Conservation (phyloP, 164 flowering plant species). For the Liquidambar formosana region DNA sequence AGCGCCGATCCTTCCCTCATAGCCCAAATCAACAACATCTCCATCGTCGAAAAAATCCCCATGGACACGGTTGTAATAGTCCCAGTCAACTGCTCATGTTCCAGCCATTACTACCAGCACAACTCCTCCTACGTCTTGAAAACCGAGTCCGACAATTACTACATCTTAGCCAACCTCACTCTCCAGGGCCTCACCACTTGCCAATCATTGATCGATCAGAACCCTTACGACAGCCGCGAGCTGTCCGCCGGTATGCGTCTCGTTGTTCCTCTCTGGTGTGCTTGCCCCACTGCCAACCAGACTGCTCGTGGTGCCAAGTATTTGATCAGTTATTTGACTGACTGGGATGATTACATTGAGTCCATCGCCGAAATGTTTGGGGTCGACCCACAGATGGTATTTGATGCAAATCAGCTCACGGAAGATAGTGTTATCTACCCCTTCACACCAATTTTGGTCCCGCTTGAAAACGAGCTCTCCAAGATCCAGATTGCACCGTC, state of each 20-base stretch:
- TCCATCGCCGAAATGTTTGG: constrained; percentile 38
- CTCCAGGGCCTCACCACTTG: constrained; percentile 71
- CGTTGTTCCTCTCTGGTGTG: constrained; percentile 61
- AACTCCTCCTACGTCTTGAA: no score
- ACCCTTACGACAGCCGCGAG: constrained; percentile 21
- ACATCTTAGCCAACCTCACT: constrained; percentile 34
- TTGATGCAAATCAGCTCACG: constrained; percentile 24
- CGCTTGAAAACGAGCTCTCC: constrained; percentile 38
- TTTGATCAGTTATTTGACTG: constrained; percentile 45
- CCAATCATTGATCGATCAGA: constrained; percentile 54
- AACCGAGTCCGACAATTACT: constrained; percentile 24
- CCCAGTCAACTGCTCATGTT: no score
- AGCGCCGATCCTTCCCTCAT: no score
- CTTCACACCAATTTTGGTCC: constrained; percentile 57
- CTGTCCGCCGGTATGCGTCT: constrained; percentile 27
- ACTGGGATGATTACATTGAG: constrained; percentile 28
- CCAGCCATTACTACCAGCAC: constrained; percentile 26
- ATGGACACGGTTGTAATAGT: no score
- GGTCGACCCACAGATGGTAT: constrained; percentile 26
- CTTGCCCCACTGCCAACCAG: constrained; percentile 62
- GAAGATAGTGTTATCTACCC: constrained; percentile 22
- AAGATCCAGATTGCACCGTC: constrained; percentile 9
- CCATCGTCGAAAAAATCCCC: no score
- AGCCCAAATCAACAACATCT: no score
- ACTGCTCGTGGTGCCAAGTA: constrained; percentile 36